These are phyloP conservation scores for Tetragonia tetragonoides DNA, from an alignment of 148 eudicot species.

Conservation along the genomic window DNA sequence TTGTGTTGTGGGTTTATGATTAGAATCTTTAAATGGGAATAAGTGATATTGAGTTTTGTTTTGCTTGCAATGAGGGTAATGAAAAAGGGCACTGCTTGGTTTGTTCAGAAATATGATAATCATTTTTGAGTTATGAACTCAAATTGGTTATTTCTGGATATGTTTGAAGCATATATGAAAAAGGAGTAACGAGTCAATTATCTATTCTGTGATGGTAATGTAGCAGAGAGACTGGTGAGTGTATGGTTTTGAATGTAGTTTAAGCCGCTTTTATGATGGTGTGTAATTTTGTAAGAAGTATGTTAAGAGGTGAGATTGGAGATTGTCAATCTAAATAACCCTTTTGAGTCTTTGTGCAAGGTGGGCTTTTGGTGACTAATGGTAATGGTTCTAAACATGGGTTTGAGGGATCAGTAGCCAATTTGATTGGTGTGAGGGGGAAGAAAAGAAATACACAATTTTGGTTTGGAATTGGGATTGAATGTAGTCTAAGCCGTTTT, in stretches of 20 bases:
- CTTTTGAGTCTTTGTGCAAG: not conserved
- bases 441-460: no score
- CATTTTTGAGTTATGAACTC: no score
- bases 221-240: not conserved
- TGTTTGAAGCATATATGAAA: constrained; percentile 1
- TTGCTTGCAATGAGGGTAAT: constrained; percentile 7
- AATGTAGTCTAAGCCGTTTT: not conserved
- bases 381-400: not conserved
- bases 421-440: no score
- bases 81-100: not conserved
- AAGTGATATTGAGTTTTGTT: not conserved
- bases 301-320: not conserved
- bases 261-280: not conserved
- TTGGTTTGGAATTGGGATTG: not conserved
- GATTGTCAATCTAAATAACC: not conserved
- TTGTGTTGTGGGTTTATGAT: no score
- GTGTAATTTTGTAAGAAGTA: not conserved
- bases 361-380: not conserved
- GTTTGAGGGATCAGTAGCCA: not conserved
- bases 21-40: no score
- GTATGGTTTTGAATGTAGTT: not conserved
- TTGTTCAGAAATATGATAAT: no score
- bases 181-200: not conserved
- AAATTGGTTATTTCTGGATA: not conserved
- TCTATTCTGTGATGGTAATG: not conserved